Evolutionary conservation across 2,329 filamentous ascomycete species (phyloP).

Genomic region (Blumeria hordei): DNA sequence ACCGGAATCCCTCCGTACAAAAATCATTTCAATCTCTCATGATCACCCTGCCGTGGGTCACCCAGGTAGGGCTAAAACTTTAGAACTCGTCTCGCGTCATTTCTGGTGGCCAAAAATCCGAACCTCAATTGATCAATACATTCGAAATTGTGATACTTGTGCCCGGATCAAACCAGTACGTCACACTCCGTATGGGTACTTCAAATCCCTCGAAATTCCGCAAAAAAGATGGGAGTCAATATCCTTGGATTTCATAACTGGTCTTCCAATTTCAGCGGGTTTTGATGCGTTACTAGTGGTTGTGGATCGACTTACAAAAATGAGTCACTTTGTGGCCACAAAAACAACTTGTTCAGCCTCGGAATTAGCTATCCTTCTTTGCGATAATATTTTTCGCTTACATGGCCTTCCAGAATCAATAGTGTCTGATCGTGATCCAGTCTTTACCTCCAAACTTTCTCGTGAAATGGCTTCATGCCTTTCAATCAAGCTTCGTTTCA

Average conservation of each 20-base stretch:
- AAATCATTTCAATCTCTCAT: background rate
- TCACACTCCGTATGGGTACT: background rate
- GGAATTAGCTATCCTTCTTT: background rate
- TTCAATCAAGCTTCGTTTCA: background rate
- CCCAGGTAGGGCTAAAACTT: background rate
- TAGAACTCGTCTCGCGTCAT: background rate
- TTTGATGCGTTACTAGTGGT: background rate
- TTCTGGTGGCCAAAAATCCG: background rate
- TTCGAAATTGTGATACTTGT: background rate
- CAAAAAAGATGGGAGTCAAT: background rate
- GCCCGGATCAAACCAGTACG: background rate
- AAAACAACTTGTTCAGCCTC: background rate
- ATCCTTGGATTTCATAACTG: background rate
- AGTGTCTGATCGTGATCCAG: background rate
- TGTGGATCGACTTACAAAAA: background rate
- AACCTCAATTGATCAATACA: background rate
- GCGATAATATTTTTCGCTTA: background rate
- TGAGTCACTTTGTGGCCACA: background rate
- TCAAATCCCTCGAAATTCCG: background rate
- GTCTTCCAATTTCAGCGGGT: background rate
- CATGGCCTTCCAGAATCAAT: background rate
- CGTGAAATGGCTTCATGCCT: background rate
- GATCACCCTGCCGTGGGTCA: background rate
- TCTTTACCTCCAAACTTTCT: background rate
- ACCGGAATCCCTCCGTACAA: background rate